phyloP scores from a whole-genome alignment of 2,329 filamentous ascomycete genomes.

The Clonostachys solani region DNA sequence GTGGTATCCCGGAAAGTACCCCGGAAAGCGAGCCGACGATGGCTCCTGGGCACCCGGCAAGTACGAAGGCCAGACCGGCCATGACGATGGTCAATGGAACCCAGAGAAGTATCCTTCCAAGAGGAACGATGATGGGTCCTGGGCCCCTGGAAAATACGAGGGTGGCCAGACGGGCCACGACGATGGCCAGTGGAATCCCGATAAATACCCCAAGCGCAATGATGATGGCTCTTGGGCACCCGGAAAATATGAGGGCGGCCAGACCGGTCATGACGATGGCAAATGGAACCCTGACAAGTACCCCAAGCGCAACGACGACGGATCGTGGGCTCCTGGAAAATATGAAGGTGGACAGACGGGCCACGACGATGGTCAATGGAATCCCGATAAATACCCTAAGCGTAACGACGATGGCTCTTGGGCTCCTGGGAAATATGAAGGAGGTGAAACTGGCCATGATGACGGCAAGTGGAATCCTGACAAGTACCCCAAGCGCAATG shows the following conservation, averaged over 20 bases:
- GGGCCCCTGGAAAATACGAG: not conserved
- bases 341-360: slow-evolving; percentile 2
- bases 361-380: not conserved
- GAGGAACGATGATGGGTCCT: slow-evolving; percentile 3
- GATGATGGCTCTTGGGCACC: not conserved
- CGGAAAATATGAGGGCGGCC: not conserved
- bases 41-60: not conserved
- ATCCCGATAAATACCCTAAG: not conserved
- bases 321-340: not conserved
- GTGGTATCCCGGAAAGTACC: not conserved
- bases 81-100: slow-evolving; percentile 5
- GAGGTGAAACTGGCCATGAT: not conserved
- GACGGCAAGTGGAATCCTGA: not conserved
- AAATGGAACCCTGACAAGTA: not conserved
- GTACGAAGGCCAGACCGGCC: slow-evolving; percentile 2
- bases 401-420: slow-evolving; percentile 1
- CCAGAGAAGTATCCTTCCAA: slow-evolving; percentile 4
- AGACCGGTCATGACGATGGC: not conserved
- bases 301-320: not conserved
- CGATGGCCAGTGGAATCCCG: not conserved
- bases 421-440: slow-evolving; percentile 3
- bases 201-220: not conserved
- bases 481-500: not conserved
- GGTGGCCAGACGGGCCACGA: slow-evolving; percentile 1
- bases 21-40: not conserved